Conservation (phyloP, 805 yeast species). For the Pichia paraexigua region DNA sequence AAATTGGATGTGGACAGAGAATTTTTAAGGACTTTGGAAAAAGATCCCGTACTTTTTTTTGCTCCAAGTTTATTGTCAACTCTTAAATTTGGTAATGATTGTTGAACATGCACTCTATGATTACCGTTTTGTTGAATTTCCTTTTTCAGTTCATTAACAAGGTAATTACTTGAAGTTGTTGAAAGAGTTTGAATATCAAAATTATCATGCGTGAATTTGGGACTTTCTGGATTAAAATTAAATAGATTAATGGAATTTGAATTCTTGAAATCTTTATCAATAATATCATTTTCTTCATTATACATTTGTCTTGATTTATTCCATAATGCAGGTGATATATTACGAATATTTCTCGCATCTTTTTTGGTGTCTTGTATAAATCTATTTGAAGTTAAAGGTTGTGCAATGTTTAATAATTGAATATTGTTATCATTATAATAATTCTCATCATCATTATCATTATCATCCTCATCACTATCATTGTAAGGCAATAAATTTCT, state of each 20-base stretch:
- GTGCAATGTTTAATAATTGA: constrained; percentile 6
- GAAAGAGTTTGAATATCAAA: neutral
- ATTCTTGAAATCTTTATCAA: neutral
- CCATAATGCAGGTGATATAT: constrained; percentile 3
- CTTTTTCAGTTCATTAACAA: constrained; percentile 3
- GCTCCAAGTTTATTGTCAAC: neutral
- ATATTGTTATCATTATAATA: neutral
- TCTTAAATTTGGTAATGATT: constrained; percentile 4
- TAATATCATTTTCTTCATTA: neutral
- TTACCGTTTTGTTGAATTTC: constrained; percentile 4
- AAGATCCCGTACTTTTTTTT: neutral
- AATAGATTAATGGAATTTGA: neutral
- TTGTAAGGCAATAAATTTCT: neutral
- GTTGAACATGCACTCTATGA: neutral
- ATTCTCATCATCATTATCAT: neutral
- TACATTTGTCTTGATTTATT: neutral
- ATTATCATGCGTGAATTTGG: neutral
- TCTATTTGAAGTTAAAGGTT: neutral
- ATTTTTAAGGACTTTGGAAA: neutral
- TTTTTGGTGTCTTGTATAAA: neutral
- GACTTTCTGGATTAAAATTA: neutral
- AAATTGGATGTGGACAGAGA: constrained; percentile 1
- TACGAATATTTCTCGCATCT: neutral
- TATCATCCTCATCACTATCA: neutral
- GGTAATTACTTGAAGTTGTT: neutral